These are phyloP conservation scores for Penicillium aurantiogriseum DNA, from an alignment of 2,329 filamentous ascomycete species.

Conservation along the genomic window DNA sequence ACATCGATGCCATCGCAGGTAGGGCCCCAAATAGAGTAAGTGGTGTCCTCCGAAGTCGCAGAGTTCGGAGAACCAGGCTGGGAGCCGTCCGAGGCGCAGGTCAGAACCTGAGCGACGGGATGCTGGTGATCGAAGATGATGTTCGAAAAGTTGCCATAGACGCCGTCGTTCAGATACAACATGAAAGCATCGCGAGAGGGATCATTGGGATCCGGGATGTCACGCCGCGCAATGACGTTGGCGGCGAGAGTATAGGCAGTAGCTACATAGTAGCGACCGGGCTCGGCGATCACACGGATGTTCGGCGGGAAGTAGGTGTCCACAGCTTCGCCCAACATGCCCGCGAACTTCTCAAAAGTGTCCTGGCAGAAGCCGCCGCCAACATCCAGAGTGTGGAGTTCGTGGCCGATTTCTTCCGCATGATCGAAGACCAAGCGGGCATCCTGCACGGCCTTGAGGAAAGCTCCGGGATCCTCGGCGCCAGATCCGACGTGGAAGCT, in stretches of 20 bases:
- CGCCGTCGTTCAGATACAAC: constrained; percentile 95
- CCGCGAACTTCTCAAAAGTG: constrained; percentile 87
- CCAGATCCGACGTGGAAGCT: constrained; percentile 98
- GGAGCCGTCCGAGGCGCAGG: constrained; percentile 59
- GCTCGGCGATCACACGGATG: constrained; percentile 89
- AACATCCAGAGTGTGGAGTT: constrained; percentile 84
- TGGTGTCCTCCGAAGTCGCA: constrained; percentile 52
- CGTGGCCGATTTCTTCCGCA: constrained; percentile 71
- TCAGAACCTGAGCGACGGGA: constrained; percentile 78
- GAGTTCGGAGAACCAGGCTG: constrained; percentile 52
- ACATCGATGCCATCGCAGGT: constrained; percentile 98
- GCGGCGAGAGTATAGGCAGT: constrained; percentile 91
- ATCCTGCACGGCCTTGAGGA: constrained; percentile 86
- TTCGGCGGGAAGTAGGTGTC: constrained; percentile 83
- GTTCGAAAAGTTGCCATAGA: constrained; percentile 98
- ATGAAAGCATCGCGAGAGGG: constrained; percentile 67
- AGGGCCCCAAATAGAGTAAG: constrained; percentile 97
- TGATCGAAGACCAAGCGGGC: constrained; percentile 87
- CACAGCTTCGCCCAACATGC: constrained; percentile 72
- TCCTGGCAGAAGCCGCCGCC: constrained; percentile 91
- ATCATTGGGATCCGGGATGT: constrained; percentile 67
- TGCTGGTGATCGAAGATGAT: constrained; percentile 99
- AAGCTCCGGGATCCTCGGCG: constrained; percentile 87
- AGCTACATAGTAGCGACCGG: constrained; percentile 93
- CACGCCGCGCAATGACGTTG: constrained; percentile 93